Conservation (phyloP, 2,329 filamentous ascomycete species). For the Diplodia sapinea region DNA sequence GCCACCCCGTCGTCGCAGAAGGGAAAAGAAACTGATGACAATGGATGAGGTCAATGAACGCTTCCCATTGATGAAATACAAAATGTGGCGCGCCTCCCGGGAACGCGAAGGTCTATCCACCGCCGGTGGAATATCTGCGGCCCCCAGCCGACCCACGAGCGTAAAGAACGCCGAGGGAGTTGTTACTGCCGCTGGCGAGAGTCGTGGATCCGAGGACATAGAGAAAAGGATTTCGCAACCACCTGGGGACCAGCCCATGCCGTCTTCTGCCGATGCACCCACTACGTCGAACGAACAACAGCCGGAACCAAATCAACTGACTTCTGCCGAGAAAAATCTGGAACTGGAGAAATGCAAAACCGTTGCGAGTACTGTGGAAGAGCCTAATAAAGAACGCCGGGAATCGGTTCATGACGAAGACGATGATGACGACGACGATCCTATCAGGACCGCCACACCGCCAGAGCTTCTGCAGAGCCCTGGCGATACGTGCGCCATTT, state of each 20-base stretch:
- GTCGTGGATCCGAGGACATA: slow-evolving; percentile 38
- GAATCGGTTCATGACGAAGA: slow-evolving; percentile 53
- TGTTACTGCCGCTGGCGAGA: slow-evolving; percentile 40
- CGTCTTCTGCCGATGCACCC: slow-evolving; percentile 15
- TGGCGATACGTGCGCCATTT: slow-evolving; percentile 95
- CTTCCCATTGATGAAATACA: slow-evolving; percentile 96
- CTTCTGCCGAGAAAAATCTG: slow-evolving; percentile 35
- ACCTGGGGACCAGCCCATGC: slow-evolving; percentile 8
- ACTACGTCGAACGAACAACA: slow-evolving; percentile 34
- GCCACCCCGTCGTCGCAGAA: slow-evolving; percentile 82
- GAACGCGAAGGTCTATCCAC: slow-evolving; percentile 84
- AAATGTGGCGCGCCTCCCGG: slow-evolving; percentile 85
- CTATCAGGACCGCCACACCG: slow-evolving; percentile 80
- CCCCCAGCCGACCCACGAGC: slow-evolving; percentile 75
- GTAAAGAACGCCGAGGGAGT: slow-evolving; percentile 67
- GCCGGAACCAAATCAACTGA: slow-evolving; percentile 40
- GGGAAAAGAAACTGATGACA: slow-evolving; percentile 98
- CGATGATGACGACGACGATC: slow-evolving; percentile 75
- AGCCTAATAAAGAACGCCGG: slow-evolving; percentile 36
- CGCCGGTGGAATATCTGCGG: slow-evolving; percentile 76
- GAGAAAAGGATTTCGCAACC: slow-evolving; percentile 26
- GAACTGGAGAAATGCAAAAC: slow-evolving; percentile 43
- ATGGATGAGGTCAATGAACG: slow-evolving; percentile 99
- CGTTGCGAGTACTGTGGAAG: slow-evolving; percentile 39
- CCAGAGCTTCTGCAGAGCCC: slow-evolving; percentile 80